Base-by-base conservation (phyloP, 2,329 filamentous ascomycete species). In the Fusarium duplospermum region DNA sequence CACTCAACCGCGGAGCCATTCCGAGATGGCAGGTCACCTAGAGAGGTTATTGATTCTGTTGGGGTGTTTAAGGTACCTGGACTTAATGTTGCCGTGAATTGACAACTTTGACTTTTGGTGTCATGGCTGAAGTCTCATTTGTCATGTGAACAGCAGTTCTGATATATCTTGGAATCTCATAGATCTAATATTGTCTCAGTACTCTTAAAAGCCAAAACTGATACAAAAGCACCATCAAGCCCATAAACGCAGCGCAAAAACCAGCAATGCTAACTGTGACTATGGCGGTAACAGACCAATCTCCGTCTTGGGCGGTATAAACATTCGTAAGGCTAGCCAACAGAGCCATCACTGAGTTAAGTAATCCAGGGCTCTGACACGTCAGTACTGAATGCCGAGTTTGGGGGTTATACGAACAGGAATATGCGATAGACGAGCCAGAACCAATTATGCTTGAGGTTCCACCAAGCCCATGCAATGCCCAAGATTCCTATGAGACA, bases 291-390 rank as follows among this genome's bases (percentile, higher is more conserved):
- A 57, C 29, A 13, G 64, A 66, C 64, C 57, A 66, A 38, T 66
- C 47, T 31, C 64, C 58, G 11, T 62, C 31, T 52, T 66, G 50
- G 18, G 57, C 64, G 13, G 58, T 66, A 20, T 66, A 67, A 16
- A 67, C 60, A 57, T 67, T 67, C 10, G 61, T 61, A 40, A 67
- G 29, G n/a, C 64, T 62, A 18, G 60, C 38, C 18, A 57, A 45
- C 9, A 67, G 38, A 62, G 64, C 58, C 33, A 62, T 54, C n/a
- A 61, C n/a, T 22, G n/a, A 45, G 35, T 67, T 62, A 57, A 67
- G 64, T 45, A 67, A 42, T 57, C 64, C 66, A 91, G 83, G 76
- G 91, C 89, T 63, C 58, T 61, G 27, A 56, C 27, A 54, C 2
- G 38, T 54, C n/a, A 40, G 20, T 52, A 62, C 20, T 31, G 16